Conservation (phyloP, 2,329 filamentous ascomycete species). For the Dactylellina haptotyla region DNA sequence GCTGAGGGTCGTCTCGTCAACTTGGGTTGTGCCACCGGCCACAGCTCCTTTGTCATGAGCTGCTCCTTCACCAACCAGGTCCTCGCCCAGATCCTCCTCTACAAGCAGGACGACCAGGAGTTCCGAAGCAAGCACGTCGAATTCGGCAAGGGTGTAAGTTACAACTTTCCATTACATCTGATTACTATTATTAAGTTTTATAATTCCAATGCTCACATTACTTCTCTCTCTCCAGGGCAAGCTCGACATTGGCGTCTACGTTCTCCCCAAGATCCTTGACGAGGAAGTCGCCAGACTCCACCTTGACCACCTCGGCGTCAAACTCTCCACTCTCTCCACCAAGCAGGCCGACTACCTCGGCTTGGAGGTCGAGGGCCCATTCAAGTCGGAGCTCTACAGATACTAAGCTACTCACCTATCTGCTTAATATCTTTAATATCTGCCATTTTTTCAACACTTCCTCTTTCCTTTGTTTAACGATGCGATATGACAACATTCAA, state of each 20-base stretch:
- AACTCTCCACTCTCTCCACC: constrained; percentile 84
- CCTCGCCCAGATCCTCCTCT: constrained; percentile 98
- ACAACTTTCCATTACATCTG: neutral
- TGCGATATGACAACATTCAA: constrained; percentile 59
- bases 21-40: constrained; percentile 97
- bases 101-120: constrained; percentile 85
- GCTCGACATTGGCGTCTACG: constrained; percentile 92
- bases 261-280: constrained; percentile 97
- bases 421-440: neutral
- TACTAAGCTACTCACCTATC: constrained; percentile 67
- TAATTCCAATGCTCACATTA: neutral
- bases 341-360: constrained; percentile 96
- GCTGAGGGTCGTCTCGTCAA: constrained; percentile 99
- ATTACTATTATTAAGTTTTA: constrained; percentile 57
- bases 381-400: constrained; percentile 89
- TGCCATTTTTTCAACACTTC: constrained; percentile 26
- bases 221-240: constrained; percentile 67
- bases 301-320: constrained; percentile 83
- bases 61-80: constrained; percentile 99
- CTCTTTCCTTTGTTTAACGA: constrained; percentile 56
- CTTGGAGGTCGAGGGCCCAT: constrained; percentile 85
- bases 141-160: constrained; percentile 76
- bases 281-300: constrained; percentile 98
- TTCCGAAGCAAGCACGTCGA: constrained; percentile 96
- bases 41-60: constrained; percentile 99